Base-by-base conservation (phyloP, 352 stramenopile species). In the Halophytophthora batemanensis region DNA sequence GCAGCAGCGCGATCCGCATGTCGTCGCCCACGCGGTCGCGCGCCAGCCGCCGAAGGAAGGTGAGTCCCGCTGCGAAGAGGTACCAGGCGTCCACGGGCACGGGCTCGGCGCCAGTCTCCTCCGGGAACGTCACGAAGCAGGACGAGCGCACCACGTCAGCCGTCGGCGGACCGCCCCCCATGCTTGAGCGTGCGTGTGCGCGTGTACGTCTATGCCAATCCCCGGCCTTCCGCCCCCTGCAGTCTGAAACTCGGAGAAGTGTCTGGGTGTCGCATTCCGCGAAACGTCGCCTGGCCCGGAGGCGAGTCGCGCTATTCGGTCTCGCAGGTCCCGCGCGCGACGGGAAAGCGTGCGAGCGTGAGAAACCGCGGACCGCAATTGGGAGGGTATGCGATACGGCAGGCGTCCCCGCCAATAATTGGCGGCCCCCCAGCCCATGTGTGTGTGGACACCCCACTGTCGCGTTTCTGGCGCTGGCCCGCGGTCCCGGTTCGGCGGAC, bases 21-120 rank as follows among this genome's bases (percentile, higher is more conserved):
- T 58, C 54, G 48, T 90, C 74, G 23, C 81, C 78, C 35, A 90
- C 61, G 29, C 82, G 80, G 51, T 93, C 82, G 21, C 79, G 75
- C 41, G 77, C 74, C 23, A 93, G 46, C 6, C 76, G 79, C 40
- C 78, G 74, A 45, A 93, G 50, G 55, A 90, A 93, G 39, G 72
- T 83, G 35, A 80, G 59, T 2, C 82, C 82, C 31, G 84, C 77
- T 1, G 79, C 82, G 43, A 84, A 73, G 6, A 93, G 61, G 52
- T 90, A 93, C 79, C 82, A 90, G 25, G 77, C 82, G 59, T 93
- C 82, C 36, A 90, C 76, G n/a, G 82, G 79, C 42, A 93, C 75
- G 14, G 82, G 82, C 52, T 93, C 82, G 1, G 83, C 76, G 34
- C 62, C 52, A 11, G 74, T 65, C 42, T 79, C 74, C 53, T 87